Percentiles rank a stretch among this genome's conserved stretches.
Conservation (phyloP, 345 rosid species). For the Arabis hirsuta region DNA sequence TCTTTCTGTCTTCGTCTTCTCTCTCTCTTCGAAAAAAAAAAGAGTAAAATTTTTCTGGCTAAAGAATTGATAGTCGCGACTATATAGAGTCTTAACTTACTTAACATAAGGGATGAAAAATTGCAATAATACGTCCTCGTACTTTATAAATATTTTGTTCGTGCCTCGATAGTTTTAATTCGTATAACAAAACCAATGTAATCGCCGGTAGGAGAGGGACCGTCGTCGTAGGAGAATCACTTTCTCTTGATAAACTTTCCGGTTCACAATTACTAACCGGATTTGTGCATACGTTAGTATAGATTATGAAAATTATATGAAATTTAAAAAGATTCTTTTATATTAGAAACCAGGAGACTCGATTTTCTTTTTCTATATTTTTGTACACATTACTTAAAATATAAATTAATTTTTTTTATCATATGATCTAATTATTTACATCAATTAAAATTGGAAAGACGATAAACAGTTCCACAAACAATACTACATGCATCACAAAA, state of each 20-base stretch:
- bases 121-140: constrained; percentile 30
- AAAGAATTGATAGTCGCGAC: constrained; percentile 8
- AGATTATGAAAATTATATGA: neutral
- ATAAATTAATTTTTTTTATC: too few species aligned
- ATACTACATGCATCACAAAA: too few species aligned
- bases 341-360: too few species aligned
- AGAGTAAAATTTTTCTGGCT: neutral
- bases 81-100: constrained; percentile 16
- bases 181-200: neutral
- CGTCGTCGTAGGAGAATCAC: too few species aligned
- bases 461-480: too few species aligned
- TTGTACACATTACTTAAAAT: too few species aligned
- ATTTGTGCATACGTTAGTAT: neutral
- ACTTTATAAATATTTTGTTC: neutral
- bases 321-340: too few species aligned
- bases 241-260: neutral
- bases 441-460: too few species aligned
- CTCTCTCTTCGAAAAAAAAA: constrained; percentile 29
- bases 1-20: constrained; percentile 6
- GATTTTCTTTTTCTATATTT: too few species aligned
- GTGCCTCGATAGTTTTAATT: neutral
- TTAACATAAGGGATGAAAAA: neutral
- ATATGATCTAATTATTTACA: too few species aligned
- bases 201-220: neutral
- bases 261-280: neutral